phyloP scores from a whole-genome alignment of 2,329 filamentous ascomycete genomes.

The Phaeophleospora eucalypticola region DNA sequence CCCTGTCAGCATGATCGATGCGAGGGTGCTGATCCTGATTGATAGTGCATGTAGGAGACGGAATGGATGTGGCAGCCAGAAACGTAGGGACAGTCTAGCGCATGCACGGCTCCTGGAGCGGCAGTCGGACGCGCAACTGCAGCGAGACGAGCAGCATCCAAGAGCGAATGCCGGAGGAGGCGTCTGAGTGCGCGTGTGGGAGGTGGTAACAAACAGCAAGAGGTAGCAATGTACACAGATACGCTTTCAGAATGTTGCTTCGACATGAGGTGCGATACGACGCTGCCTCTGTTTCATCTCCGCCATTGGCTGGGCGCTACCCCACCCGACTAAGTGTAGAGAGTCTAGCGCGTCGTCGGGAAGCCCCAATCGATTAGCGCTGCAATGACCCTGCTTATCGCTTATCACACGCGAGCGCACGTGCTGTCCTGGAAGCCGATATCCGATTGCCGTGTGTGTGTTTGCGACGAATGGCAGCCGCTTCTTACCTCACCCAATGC shows the following conservation, averaged over 20 bases:
- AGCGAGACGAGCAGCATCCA: too few relatives aligned
- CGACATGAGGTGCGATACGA: background rate
- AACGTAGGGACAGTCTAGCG: background rate
- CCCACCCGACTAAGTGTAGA: too few relatives aligned
- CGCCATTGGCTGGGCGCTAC: background rate
- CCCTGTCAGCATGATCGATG: too few relatives aligned
- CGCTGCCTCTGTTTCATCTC: background rate
- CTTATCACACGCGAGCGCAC: background rate
- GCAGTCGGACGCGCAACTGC: background rate
- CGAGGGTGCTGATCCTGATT: background rate
- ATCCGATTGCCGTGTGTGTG: too few relatives aligned
- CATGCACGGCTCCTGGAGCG: background rate
- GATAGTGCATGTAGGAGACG: background rate
- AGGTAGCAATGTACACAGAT: too few relatives aligned
- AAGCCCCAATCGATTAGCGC: background rate
- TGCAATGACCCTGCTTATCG: background rate
- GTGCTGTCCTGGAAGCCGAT: too few relatives aligned
- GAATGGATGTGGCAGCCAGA: background rate
- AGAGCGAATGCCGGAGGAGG: too few relatives aligned
- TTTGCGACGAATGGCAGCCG: too few relatives aligned
- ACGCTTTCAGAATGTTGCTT: too few relatives aligned
- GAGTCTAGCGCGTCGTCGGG: too few relatives aligned
- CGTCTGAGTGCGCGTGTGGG: background rate
- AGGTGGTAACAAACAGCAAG: too few relatives aligned
- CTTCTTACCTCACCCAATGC: conserved; percentile 2